These are phyloP conservation scores for Exophiala xenobiotica DNA, from an alignment of 2,329 filamentous ascomycete genomes.

Conservation along the genomic window DNA sequence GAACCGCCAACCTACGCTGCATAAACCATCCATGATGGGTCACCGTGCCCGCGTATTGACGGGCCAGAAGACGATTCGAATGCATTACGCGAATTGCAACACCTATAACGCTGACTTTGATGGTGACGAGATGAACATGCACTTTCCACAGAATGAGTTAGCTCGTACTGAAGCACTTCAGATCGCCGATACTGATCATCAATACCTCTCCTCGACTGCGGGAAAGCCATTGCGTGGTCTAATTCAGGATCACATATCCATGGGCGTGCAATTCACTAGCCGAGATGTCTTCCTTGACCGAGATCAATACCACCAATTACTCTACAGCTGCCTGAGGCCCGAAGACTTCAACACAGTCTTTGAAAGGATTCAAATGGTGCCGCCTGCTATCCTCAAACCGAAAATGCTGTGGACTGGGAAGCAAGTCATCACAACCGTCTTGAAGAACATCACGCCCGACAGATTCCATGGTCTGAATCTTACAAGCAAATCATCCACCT, in stretches of 20 bases:
- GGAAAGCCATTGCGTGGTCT: slow-evolving; percentile 92
- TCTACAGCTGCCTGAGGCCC: slow-evolving; percentile 85
- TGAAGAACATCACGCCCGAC: slow-evolving; percentile 84
- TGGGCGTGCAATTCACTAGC: slow-evolving; percentile 86
- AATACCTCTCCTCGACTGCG: slow-evolving; percentile 90
- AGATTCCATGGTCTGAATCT: slow-evolving; percentile 76
- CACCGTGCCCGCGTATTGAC: slow-evolving; percentile 89
- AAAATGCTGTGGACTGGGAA: slow-evolving; percentile 88
- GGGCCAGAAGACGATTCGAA: slow-evolving; percentile 94
- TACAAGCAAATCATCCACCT: slow-evolving; percentile 74
- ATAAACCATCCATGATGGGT: slow-evolving; percentile 99
- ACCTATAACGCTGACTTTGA: slow-evolving; percentile 99
- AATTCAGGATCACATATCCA: slow-evolving; percentile 97
- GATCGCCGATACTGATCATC: slow-evolving; percentile 93
- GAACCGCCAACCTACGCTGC: slow-evolving; percentile 96
- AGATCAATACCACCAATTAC: slow-evolving; percentile 86
- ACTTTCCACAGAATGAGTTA: slow-evolving; percentile 96
- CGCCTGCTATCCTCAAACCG: slow-evolving; percentile 80
- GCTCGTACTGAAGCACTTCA: slow-evolving; percentile 89
- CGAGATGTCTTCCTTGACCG: slow-evolving; percentile 87
- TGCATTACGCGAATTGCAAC: slow-evolving; percentile 99
- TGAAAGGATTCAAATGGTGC: slow-evolving; percentile 76
- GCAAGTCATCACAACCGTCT: slow-evolving; percentile 86
- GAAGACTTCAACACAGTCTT: slow-evolving; percentile 85
- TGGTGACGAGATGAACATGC: slow-evolving; percentile 99